phyloP scores from a whole-genome alignment of 257 asterid genomes.

The Buddleja alternifolia region DNA sequence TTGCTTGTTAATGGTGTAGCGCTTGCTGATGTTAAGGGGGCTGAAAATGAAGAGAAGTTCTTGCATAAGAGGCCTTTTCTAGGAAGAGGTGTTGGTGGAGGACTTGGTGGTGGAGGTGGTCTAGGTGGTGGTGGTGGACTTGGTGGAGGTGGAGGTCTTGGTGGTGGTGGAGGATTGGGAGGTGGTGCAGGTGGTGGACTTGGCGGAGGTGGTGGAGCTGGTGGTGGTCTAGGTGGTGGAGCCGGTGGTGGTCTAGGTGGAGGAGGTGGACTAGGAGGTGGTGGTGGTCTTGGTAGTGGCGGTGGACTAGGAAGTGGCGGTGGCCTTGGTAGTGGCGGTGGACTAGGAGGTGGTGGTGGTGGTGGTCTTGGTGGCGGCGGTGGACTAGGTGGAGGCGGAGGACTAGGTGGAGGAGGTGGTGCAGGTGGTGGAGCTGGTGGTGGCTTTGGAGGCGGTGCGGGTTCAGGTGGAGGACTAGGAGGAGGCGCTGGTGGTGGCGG shows the following conservation, averaged over 20 bases:
- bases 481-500: constrained; percentile 29
- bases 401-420: constrained; percentile 16
- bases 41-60: constrained; percentile 42
- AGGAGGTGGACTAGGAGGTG: constrained; percentile 39
- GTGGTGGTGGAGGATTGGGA: constrained; percentile 27
- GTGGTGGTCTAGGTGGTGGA: constrained; percentile 28
- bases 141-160: constrained; percentile 29
- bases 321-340: constrained; percentile 27
- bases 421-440: constrained; percentile 29
- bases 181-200: constrained; percentile 21
- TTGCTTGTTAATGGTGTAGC: constrained; percentile 38
- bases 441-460: constrained; percentile 34
- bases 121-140: constrained; percentile 31
- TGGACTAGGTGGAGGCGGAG: constrained; percentile 22
- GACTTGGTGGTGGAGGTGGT: neutral
- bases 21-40: constrained; percentile 35
- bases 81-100: constrained; percentile 17
- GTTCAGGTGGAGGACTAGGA: constrained; percentile 33
- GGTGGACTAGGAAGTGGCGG: constrained; percentile 37
- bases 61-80: constrained; percentile 29
- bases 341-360: constrained; percentile 34
- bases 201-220: neutral
- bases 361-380: constrained; percentile 35
- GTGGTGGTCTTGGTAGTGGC: constrained; percentile 45
- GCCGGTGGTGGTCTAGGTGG: constrained; percentile 39